These are phyloP conservation scores for Carex pumila DNA, from an alignment of 176 grass and related monocot species.

Conservation along the genomic window DNA sequence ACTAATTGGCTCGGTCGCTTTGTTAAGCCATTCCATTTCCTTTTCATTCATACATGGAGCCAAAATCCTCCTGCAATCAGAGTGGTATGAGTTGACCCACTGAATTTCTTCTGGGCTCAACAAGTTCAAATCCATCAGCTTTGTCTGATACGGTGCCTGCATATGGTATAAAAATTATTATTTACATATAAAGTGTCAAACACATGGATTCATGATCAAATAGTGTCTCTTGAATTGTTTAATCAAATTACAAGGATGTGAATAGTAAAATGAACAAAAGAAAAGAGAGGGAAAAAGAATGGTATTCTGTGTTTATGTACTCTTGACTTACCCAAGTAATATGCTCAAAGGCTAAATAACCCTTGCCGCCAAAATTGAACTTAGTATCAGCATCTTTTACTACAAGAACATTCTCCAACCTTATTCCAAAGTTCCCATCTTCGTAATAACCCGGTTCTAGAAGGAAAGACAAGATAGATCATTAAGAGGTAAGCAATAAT, in stretches of 20 bases:
- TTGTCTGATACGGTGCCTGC: slow-evolving; percentile 83
- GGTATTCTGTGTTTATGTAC: background rate
- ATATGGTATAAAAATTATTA: background rate
- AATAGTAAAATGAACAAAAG: background rate
- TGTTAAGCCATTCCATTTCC: slow-evolving; percentile 72
- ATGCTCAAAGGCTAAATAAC: slow-evolving; percentile 87
- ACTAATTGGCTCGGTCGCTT: slow-evolving; percentile 58
- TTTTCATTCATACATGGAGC: slow-evolving; percentile 45
- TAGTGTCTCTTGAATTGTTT: background rate
- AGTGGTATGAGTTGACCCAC: slow-evolving; percentile 79
- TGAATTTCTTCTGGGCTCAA: slow-evolving; percentile 61
- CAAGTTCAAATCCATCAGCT: slow-evolving; percentile 57
- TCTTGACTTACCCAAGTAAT: slow-evolving; percentile 85
- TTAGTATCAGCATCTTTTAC: slow-evolving; percentile 62
- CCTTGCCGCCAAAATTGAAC: slow-evolving; percentile 90
- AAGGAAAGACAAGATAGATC: slow-evolving; percentile 11
- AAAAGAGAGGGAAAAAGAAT: background rate
- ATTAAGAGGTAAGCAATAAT: background rate
- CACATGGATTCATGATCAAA: background rate
- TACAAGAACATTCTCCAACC: slow-evolving; percentile 97
- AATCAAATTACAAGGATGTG: background rate
- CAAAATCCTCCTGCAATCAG: slow-evolving; percentile 48
- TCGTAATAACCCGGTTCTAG: slow-evolving; percentile 98
- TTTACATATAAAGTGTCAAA: background rate
- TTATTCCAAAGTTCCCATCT: slow-evolving; percentile 89